Base-by-base conservation (phyloP, 2,329 filamentous ascomycete species). In the Aspergillus luchuensis region DNA sequence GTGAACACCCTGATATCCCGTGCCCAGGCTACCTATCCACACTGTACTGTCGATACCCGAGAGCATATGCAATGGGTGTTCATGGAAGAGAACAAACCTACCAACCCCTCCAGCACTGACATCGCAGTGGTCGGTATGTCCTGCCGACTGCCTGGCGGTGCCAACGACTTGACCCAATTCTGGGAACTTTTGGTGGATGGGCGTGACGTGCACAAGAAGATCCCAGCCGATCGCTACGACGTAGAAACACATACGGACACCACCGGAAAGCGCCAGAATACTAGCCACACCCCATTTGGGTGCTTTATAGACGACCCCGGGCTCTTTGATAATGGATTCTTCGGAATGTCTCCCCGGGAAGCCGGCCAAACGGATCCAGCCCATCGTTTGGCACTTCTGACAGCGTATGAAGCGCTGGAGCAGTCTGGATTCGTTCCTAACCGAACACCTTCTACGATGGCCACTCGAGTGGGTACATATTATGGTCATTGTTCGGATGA, bases 111-210 rank as follows among this genome's bases (percentile, higher is more conserved):
- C 21, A 21, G 21, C 21, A 21, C 21, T 3, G 21, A 21, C 21
- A 61, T 67, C n/a, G 91, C 91, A 61, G 91, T 95, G 63, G 87
- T 95, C 23, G 91, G 91, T 54, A 89, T 91, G 86, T 84, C 89
- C 52, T 88, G 89, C 55, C 84, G 89, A 36, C 90, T 91, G 72
- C 89, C 89, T 7, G 25, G 25, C 1, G 86, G 87, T 65, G 87
- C 88, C 56, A 86, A 84, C 23, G 87, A 81, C 68, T 21, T 21
- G 21, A 82, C 85, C 65, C 87, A 90, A 57, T 82, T 91, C 5
- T 91, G 89, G 89, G 85, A 89, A 59, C 78, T 91, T 4, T 81
- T 91, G 15, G 83, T 86, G 71, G 85, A 88, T 72, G 89, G 89
- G 4, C 81, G 90, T 6, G 88, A 90, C 71, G 87, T 90, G 23